These are phyloP conservation scores for Ascodesmis nigricans DNA, from an alignment of 495 filamentous ascomycete species.

Conservation along the genomic window DNA sequence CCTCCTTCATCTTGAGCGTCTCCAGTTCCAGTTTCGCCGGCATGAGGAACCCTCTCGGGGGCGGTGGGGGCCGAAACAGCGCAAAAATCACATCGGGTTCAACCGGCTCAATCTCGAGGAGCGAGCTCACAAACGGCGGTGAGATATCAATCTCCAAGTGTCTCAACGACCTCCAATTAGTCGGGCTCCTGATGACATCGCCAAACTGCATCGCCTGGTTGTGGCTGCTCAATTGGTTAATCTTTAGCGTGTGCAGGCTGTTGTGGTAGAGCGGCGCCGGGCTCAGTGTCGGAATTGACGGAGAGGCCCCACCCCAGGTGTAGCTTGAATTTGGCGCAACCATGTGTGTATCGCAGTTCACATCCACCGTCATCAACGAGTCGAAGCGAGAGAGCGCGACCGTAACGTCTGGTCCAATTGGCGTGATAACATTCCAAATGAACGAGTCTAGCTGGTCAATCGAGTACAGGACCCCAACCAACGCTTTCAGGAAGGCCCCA, in stretches of 20 bases:
- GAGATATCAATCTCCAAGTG: conserved; percentile 4
- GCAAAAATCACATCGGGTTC: conserved; percentile 1
- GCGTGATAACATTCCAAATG: neutral
- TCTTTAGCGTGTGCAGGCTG: neutral
- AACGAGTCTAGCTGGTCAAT: neutral
- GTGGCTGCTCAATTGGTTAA: neutral
- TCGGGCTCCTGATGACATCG: neutral
- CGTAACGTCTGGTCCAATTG: neutral
- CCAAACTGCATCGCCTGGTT: conserved; percentile 2
- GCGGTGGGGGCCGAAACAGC: conserved; percentile 3
- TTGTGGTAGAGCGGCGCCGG: conserved; percentile 1
- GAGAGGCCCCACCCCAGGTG: neutral
- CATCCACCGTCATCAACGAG: neutral
- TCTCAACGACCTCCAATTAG: conserved; percentile 1
- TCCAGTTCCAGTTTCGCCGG: conserved; percentile 1
- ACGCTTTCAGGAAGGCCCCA: conserved; percentile 1
- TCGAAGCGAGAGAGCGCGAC: conserved; percentile 2
- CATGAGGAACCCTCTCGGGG: neutral
- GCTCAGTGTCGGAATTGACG: neutral
- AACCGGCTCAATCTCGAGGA: conserved; percentile 3
- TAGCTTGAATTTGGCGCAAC: neutral
- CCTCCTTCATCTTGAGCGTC: conserved; percentile 1
- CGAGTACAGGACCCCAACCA: conserved; percentile 1
- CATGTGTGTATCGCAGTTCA: conserved; percentile 3
- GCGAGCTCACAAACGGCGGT: neutral